A percentile compares a stretch with the other conserved stretches of the same genome.
Evolutionary conservation across 164 flowering plant species (phyloP).

Genomic region (Liriodendron chinense): DNA sequence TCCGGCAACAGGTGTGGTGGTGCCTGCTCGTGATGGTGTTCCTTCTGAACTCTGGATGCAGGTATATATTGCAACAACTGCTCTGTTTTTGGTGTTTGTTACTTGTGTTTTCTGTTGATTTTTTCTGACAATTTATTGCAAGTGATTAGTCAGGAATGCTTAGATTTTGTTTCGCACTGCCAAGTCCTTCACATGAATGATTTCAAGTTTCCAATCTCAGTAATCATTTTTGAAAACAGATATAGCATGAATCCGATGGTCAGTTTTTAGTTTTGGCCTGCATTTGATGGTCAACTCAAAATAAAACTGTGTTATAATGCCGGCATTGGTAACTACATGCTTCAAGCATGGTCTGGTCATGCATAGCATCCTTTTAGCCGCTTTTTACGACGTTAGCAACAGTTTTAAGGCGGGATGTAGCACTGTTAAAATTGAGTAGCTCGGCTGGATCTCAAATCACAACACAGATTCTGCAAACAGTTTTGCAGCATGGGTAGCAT

Average conservation of each 20-base stretch:
- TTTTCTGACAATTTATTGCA: background rate
- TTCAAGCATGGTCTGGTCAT: background rate
- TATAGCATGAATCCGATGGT: background rate
- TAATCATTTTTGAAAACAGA: background rate
- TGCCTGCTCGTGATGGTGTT: constrained; percentile 36
- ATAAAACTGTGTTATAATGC: background rate
- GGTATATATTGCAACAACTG: constrained; percentile 31
- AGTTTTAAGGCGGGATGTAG: background rate
- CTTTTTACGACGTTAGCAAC: too few relatives aligned
- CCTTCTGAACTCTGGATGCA: constrained; percentile 58
- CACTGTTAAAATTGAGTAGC: background rate
- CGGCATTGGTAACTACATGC: background rate
- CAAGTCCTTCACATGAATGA: background rate
- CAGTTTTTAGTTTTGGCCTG: background rate
- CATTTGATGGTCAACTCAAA: background rate
- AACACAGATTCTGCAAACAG: background rate
- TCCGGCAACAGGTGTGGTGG: constrained; percentile 29
- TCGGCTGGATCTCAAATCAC: background rate
- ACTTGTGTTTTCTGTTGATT: background rate
- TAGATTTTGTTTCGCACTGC: background rate
- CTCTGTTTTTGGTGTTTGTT: background rate
- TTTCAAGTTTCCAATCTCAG: constrained; percentile 1
- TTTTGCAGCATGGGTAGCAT: background rate
- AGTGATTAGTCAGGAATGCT: background rate
- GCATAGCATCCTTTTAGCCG: too few relatives aligned